Evolutionary conservation across 805 yeast genomes (phyloP), one percentile per base, ranked within the genome.

Genomic region (Komagataella ulmi): DNA sequence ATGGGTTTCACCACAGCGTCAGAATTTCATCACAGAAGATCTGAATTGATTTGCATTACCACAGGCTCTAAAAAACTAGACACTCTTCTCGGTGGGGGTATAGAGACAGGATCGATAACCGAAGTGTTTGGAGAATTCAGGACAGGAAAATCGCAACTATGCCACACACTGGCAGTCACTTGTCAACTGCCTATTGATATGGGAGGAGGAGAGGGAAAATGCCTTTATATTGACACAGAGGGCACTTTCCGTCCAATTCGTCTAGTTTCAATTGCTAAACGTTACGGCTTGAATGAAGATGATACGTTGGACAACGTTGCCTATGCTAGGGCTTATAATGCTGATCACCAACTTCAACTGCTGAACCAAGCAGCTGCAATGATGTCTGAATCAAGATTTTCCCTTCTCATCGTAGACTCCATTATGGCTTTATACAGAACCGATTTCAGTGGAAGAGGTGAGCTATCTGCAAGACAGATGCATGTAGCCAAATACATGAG

Each of bases 131-230:
- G 99, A 44, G 99, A 93, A 67, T 93, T 90, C 65, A 80, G 98
- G 71, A 93, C 99, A 2, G 99, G 99, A 48, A 93, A 93, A 65
- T 88, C 97, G 3, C 99, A 93, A 71, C 70, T 93, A 48, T 93
- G 99, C 67, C 99, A 93, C 65, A 93, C 98, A 1, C 74, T 93
- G 52, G 96, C 98, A 0, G 96, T 93, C 6, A 91, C 97, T 2
- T 91, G 98, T 65, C 99, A 91, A 67, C 72, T 93, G 52, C 98
- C 98, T 3, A 79, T 91, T 50, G 97, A 90, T 63, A 84, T 86
- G 85, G 97, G 97, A 45, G 99, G 99, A 54, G 99, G 97, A 50
- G 99, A 93, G 70, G 99, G 99, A 40, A 89, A 93, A 67, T 91
- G 97, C 66, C 72, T 93, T 52, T 93, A 87, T 64, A 90, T 93